Conservation (phyloP, 2,329 filamentous ascomycete species). For the Spiromastix sp. region DNA sequence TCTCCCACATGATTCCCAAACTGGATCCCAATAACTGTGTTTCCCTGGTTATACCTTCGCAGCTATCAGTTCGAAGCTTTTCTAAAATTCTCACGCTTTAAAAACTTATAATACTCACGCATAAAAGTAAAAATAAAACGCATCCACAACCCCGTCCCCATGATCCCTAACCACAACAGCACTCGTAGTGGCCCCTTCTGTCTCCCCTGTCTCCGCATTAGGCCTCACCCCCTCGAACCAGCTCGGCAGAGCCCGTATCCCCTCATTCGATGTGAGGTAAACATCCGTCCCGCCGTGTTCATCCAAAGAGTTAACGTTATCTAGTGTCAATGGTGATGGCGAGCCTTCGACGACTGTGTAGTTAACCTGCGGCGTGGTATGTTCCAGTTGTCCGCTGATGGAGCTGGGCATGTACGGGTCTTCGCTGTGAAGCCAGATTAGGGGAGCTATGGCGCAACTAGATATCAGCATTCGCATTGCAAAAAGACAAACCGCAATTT, state of each 20-base stretch:
- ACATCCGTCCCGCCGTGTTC: conserved; percentile 34
- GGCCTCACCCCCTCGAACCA: conserved; percentile 47
- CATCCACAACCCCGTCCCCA: conserved; percentile 42
- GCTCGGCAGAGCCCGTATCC: conserved; percentile 35
- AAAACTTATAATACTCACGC: conserved; percentile 29
- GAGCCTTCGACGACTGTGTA: conserved; percentile 27
- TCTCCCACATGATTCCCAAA: conserved; percentile 55
- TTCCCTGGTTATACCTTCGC: conserved; percentile 42
- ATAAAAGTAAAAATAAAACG: conserved; percentile 56
- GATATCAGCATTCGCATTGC: background rate
- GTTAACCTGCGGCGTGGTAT: conserved; percentile 38
- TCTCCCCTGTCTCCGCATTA: conserved; percentile 40
- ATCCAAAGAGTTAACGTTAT: conserved; percentile 41
- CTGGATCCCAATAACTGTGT: conserved; percentile 38
- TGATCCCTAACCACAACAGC: conserved; percentile 50
- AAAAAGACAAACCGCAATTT: background rate
- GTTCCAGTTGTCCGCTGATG: conserved; percentile 35
- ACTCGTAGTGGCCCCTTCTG: conserved; percentile 38
- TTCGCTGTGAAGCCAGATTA: conserved; percentile 40
- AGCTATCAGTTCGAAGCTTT: background rate
- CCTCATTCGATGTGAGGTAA: conserved; percentile 40
- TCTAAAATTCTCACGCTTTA: no score
- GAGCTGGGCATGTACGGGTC: conserved; percentile 43
- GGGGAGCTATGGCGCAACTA: conserved; percentile 30
- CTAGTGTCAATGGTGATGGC: conserved; percentile 32